Evolutionary conservation across 2,329 filamentous ascomycete species (phyloP).

Genomic region (Venturia nashicola): DNA sequence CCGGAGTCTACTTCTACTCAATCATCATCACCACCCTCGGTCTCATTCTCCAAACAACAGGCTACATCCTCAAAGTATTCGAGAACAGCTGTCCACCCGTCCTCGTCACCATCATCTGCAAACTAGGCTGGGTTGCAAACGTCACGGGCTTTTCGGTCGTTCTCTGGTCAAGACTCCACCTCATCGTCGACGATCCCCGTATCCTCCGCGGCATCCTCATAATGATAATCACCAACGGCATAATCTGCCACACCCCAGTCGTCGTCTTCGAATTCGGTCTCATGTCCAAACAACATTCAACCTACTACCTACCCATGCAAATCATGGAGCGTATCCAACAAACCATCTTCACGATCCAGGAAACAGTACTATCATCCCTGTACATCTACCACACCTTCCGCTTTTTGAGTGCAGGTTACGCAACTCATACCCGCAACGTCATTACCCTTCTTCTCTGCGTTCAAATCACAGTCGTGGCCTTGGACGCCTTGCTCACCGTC

Average conservation of each 20-base stretch:
- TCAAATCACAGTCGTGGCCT: constrained; percentile 4
- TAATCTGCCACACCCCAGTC: constrained; percentile 7
- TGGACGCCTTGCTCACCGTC: constrained; percentile 6
- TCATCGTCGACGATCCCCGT: background rate
- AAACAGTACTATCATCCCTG: constrained; percentile 3
- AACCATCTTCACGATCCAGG: constrained; percentile 8
- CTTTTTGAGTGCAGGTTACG: constrained; percentile 2
- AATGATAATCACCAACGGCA: constrained; percentile 3
- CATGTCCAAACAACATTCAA: background rate
- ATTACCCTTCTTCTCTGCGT: constrained; percentile 1
- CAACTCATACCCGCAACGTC: constrained; percentile 3
- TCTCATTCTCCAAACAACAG: constrained; percentile 4
- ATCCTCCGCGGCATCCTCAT: constrained; percentile 3
- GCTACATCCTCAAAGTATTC: constrained; percentile 6
- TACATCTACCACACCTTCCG: constrained; percentile 8
- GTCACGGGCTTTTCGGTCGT: constrained; percentile 7
- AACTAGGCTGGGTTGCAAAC: constrained; percentile 8
- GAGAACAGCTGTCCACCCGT: background rate
- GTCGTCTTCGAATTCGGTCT: constrained; percentile 9
- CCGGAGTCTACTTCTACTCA: constrained; percentile 7
- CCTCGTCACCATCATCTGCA: background rate
- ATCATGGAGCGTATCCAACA: constrained; percentile 7
- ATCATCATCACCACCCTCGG: constrained; percentile 9
- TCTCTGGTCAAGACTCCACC: constrained; percentile 9
- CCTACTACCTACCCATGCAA: background rate